Evolutionary conservation across 1,284 basidiomycete genomes (phyloP), one percentile per base, ranked within the genome.

Genomic region (Ganoderma boninense): DNA sequence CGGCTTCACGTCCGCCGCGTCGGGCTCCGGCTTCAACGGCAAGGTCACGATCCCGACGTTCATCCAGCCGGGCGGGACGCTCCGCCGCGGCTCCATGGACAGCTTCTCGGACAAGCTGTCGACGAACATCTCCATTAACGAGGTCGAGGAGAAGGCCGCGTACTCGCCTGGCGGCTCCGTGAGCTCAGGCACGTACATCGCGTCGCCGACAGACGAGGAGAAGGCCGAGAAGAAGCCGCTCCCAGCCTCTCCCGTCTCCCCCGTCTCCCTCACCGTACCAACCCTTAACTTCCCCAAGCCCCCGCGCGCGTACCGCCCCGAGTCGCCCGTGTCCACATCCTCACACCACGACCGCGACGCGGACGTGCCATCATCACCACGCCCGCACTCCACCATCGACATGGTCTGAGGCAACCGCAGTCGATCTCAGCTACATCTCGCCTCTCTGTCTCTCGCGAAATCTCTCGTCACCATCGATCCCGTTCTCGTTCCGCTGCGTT

Each of bases 31-130:
- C 40, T 71, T 78, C 60, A 38, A 38, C 38, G 76, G 74, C 20
- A 74, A 77, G 29, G 73, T 77, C 72, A 78, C 77, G 32, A 77
- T 82, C 73, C 79, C 81, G 56, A 78, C 78, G n/a, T 78, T 79
- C 74, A 78, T 78, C 43, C 76, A 78, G 75, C 78, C 75, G 66
- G 68, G 64, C 66, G 68, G 65, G 65, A 73, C 72, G 62, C 67
- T 62, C 59, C 72, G 72, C 60, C 77, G 77, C 66, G 75, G 72
- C 64, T 81, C 81, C 16, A 60, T 78, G 46, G 64, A 71, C 61
- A 80, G 78, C 18, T 78, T 79, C 71, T 77, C 76, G 42, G 80
- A 81, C 75, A 71, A 73, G 66, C 75, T 81, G 20, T 81, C 80
- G 61, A 79, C 75, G 38, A 77, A 80, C 20, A 77, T 81, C 70